Base-by-base conservation (phyloP, 2,329 filamentous ascomycete genomes). In the Clathrospora elynae region DNA sequence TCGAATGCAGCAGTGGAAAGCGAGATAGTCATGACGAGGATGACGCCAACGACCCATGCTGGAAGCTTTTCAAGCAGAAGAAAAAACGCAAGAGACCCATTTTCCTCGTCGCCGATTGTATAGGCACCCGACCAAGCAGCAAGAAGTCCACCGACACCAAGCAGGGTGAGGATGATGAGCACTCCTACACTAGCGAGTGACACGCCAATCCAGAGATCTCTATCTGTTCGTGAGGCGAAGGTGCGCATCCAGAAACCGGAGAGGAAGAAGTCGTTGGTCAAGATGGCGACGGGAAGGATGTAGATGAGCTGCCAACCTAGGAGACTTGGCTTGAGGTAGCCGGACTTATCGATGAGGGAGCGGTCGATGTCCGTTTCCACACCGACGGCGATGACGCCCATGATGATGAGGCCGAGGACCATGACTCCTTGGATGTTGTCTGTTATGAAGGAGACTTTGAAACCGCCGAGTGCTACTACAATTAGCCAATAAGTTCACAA, bases 221-320 rank as follows among this genome's bases (percentile, higher is more conserved):
- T 84, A 75, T 93, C 88, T 0, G 86, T 88, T 67, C 81, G 85
- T 36, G 87, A 87, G 12, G 88, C 86, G 61, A 93, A 93, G 4
- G 88, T 88, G 35, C 88, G 85, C 68, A 92, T 81, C 88, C 88
- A 93, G 71, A 89, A 90, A 54, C 83, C 86, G 20, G 87, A 89
- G 29, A 93, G 76, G 75, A 93, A 93, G 76, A 93, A 91, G 74
- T 91, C 85, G 72, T 92, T 93, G 46, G 88, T 91, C 42, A 91
- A 65, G 52, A 93, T 81, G 30, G 88, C 88, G 5, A 93, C 80
- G 0, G 89, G 87, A 1, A 93, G 78, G 54, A 93, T 92, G 73
- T 92, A 93, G 23, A 93, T 75, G 10, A 93, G 80, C 70, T 93
- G 88, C 87, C 89, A 93, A 41, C 89, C 89, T 1, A 93, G 77